Evolutionary conservation across 176 grass and related monocot genomes (phyloP), one percentile per base, ranked within the genome.

Genomic region (Triticum timopheevii): DNA sequence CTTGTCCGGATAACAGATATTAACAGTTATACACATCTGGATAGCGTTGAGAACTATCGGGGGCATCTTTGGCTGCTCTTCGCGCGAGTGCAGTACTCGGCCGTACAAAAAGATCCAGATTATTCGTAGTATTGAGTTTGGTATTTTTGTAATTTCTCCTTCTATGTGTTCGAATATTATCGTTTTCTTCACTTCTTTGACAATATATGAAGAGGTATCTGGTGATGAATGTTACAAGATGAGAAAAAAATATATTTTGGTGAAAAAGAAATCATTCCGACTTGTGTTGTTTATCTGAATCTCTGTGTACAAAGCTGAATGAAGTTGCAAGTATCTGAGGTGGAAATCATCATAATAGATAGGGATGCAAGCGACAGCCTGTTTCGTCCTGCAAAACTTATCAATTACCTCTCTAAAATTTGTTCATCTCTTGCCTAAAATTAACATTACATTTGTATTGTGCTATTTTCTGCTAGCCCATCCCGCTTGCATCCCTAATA

Each of bases 61-160:
- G 73, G 65, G 38, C 50, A 73, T 84, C 56, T 85, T 85, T 88
- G 71, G 78, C 65, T 81, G 42, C 71, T 88, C 64, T 35, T 34
- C 34, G 25, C 64, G 54, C 78, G 70, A 45, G 70, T 90, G 59
- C 85, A 74, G 47, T 86, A 78, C 83, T 87, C 78, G 71, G 52
- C 58, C 61, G 64, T 81, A 84, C 78, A 88, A 91, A 85, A 87
- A 65, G 31, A 86, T 91, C 54, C 73, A 84, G 69, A 84, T 83
- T 84, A 20, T 90, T 90, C 45, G 83, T 76, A 77, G 19, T 78
- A 47, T 59, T 85, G 63, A 63, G 78, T 34, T 62, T 25, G 34
- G 80, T 52, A 56, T 88, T 50, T 50, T 90, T 81, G 67, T 74
- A 80, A 66, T 68, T 49, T 74, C 34, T 86, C 30, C 25, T 30